Percentiles rank a stretch among this genome's conserved stretches.
Evolutionary conservation across 371 early-diverging fungal genomes (phyloP).

Genomic region (Circinella umbellata): DNA sequence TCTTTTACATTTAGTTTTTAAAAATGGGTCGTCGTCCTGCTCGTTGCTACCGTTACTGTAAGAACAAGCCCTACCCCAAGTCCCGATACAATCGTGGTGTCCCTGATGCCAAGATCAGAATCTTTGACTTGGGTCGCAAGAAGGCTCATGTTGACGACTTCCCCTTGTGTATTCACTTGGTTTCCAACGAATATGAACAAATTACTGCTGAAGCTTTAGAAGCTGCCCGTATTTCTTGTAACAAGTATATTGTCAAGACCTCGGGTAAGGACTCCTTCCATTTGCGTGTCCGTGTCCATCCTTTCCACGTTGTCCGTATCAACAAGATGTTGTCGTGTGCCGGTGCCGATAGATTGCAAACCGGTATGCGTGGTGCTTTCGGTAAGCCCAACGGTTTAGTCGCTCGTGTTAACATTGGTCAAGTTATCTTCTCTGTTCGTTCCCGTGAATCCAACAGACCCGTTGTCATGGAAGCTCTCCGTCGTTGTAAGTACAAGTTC

Average conservation of each 20-base stretch:
- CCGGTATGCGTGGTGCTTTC: slow-evolving; percentile 99
- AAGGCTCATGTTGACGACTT: slow-evolving; percentile 99
- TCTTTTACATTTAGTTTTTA: neutral
- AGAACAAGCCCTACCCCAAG: slow-evolving; percentile 99
- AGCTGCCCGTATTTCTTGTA: slow-evolving; percentile 99
- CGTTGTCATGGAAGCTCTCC: slow-evolving; percentile 96
- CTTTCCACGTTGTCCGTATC: slow-evolving; percentile 99
- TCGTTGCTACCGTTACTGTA: slow-evolving; percentile 99
- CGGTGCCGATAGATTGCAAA: slow-evolving; percentile 99
- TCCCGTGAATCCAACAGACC: slow-evolving; percentile 97
- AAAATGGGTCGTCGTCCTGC: slow-evolving; percentile 99
- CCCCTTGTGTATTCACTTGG: slow-evolving; percentile 96
- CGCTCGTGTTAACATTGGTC: slow-evolving; percentile 99
- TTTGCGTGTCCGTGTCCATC: slow-evolving; percentile 99
- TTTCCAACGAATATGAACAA: slow-evolving; percentile 99
- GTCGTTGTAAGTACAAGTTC: slow-evolving; percentile 99
- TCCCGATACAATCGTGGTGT: slow-evolving; percentile 99
- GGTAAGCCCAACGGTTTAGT: slow-evolving; percentile 99
- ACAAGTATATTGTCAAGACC: slow-evolving; percentile 99
- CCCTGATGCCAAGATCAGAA: slow-evolving; percentile 98
- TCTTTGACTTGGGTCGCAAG: slow-evolving; percentile 99
- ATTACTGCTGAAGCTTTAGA: slow-evolving; percentile 99
- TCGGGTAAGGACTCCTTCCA: slow-evolving; percentile 99
- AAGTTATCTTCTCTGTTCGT: slow-evolving; percentile 98
- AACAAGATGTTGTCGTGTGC: slow-evolving; percentile 99